These are phyloP conservation scores for Cutaneotrichosporon dermatis DNA, from an alignment of 1,284 basidiomycete genomes.

Conservation along the genomic window DNA sequence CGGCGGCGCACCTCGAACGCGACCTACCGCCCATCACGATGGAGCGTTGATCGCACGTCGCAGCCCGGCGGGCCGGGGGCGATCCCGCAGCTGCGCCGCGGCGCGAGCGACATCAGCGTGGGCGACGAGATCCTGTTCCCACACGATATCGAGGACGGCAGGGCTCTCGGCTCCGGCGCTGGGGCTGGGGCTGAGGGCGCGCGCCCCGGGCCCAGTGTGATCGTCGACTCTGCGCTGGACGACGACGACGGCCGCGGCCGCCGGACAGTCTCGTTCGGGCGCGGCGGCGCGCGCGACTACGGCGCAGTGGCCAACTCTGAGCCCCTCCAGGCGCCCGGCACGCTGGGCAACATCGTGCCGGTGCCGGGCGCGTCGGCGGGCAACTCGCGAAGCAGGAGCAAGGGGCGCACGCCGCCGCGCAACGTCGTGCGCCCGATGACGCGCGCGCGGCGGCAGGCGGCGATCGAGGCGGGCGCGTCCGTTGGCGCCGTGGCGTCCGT, in stretches of 20 bases:
- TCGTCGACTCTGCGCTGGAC: too few species aligned
- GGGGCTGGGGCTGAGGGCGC: neutral
- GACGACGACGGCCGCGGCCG: neutral
- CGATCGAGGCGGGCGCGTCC: constrained; percentile 12
- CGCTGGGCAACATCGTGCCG: neutral
- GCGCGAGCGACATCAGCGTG: neutral
- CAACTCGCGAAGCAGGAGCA: constrained; percentile 30
- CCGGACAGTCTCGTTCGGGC: neutral
- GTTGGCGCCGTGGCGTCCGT: constrained; percentile 8
- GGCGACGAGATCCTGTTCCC: constrained; percentile 6
- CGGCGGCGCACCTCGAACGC: constrained; percentile 26
- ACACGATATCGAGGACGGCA: constrained; percentile 9
- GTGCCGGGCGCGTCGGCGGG: constrained; percentile 15
- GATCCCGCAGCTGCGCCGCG: neutral
- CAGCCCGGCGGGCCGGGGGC: neutral
- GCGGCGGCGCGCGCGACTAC: neutral
- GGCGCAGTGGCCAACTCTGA: neutral
- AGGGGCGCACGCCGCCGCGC: constrained; percentile 38
- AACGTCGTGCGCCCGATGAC: constrained; percentile 18
- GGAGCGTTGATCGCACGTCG: neutral
- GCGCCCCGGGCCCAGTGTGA: neutral
- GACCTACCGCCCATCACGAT: constrained; percentile 15
- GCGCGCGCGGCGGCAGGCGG: constrained; percentile 12
- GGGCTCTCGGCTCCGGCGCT: too few species aligned
- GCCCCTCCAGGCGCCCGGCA: neutral